Percentiles rank a stretch among this genome's conserved stretches.
These are phyloP conservation scores for Mycena floridula DNA, from an alignment of 768 basidiomycete genomes.

Conservation along the genomic window DNA sequence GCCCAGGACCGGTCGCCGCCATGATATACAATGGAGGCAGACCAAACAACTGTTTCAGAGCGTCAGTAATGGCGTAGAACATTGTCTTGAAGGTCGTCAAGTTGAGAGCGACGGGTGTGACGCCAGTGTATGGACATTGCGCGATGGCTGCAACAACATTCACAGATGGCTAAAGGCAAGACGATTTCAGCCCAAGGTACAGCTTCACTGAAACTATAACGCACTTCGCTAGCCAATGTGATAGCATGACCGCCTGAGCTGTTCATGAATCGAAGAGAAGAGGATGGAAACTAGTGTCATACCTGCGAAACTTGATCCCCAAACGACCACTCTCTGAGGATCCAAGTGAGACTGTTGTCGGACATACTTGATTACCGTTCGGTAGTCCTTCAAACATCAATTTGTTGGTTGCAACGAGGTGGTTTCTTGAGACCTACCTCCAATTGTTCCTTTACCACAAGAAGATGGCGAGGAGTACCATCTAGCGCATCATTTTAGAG, in stretches of 20 bases:
- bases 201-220: slow-evolving; percentile 1
- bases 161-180: slow-evolving; percentile 11
- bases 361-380: slow-evolving; percentile 19
- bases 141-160: slow-evolving; percentile 20
- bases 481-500: slow-evolving; percentile 9
- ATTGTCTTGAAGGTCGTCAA: slow-evolving; percentile 13
- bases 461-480: slow-evolving; percentile 20
- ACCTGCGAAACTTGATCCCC: slow-evolving; percentile 24
- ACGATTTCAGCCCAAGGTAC: neutral
- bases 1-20: slow-evolving; percentile 13
- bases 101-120: slow-evolving; percentile 5
- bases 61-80: slow-evolving; percentile 16
- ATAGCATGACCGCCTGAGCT: slow-evolving; percentile 24
- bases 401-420: too few species aligned
- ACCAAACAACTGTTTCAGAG: slow-evolving; percentile 16
- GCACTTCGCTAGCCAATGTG: slow-evolving; percentile 21
- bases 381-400: too few species aligned
- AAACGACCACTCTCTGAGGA: slow-evolving; percentile 16
- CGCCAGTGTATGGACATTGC: slow-evolving; percentile 23
- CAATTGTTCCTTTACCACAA: slow-evolving; percentile 23
- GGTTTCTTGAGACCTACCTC: too few species aligned
- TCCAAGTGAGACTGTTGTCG: slow-evolving; percentile 15
- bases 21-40: slow-evolving; percentile 20
- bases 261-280: neutral
- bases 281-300: neutral